Percentiles rank a stretch among this genome's conserved stretches.
These are phyloP conservation scores for Delonix regia DNA, from an alignment of 306 rosid species.

Conservation along the genomic window DNA sequence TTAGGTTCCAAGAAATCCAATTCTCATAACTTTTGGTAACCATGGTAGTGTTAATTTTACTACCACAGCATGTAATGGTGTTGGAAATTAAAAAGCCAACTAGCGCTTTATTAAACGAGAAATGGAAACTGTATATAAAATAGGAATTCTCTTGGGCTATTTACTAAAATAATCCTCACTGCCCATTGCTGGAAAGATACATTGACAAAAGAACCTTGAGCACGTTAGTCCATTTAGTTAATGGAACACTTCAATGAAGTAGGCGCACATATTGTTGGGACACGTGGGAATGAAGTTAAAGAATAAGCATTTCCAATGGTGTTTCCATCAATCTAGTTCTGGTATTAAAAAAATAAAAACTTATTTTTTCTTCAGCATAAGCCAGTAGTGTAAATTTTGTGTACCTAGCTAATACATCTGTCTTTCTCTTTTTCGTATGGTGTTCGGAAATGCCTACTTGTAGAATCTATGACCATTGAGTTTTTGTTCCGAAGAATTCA, in stretches of 20 bases:
- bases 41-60: conserved; percentile 38
- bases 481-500: no score
- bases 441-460: no score
- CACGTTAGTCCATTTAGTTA: neutral
- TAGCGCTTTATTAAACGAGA: neutral
- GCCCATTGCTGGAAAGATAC: neutral
- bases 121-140: neutral
- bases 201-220: neutral
- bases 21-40: conserved; percentile 46
- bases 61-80: neutral
- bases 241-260: neutral
- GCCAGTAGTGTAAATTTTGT: no score
- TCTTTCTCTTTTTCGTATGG: no score
- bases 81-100: neutral
- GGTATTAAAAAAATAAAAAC: no score
- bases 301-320: no score
- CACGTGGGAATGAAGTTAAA: neutral
- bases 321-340: no score
- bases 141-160: neutral
- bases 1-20: conserved; percentile 65
- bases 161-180: conserved; percentile 35
- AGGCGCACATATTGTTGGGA: neutral
- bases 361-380: no score
- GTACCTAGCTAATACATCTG: no score
- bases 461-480: no score